Base-by-base conservation (phyloP, 441 rosid genomes). In the Pelargonium cotyledonis region DNA sequence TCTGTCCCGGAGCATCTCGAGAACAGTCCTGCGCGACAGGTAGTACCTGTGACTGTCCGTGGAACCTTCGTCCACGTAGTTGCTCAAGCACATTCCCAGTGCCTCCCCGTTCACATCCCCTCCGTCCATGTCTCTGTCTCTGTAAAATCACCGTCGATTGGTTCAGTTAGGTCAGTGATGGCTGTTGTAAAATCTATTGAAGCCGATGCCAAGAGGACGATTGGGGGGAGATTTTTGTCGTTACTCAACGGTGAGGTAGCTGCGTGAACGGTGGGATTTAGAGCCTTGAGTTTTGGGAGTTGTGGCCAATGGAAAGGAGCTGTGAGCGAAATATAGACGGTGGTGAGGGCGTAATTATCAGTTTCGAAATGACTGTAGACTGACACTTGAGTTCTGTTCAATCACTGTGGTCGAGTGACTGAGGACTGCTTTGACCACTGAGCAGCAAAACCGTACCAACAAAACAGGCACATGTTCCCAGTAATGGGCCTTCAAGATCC, bases 1-100 rank as follows among this genome's bases (percentile, higher is more conserved):
- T 78, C 99, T 81, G 73, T 94, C 99, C 60, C 72, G 80, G 47
- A 94, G 83, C 97, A 94, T 94, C 86, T 86, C 96, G 64, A 94
- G 81, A 9, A 81, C 82, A 35, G 91, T 89, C 69, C 82, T 80
- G 6, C 96, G 81, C 0, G 97, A 78, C 18, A 91, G 85, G 76
- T 76, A 91, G 83, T 83, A 90, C 67, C 91, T 81, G 77, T 82
- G 97, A 72, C 86, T 84, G 70, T 88, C 97, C 21, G 65, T 70
- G 77, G 87, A 85, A 10, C 86, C 89, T 53, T 78, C 77, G 58
- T 94, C 96, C 3, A 77, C 76, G 74, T 70, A 85, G 63, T 86
- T 77, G 77, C 82, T 73, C 76, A 91, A 73, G 82, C 96, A 88
- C 41, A 9, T 75, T 10, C 69, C 75, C 6, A 64, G 0, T 12